Evolutionary conservation across 345 rosid genomes (phyloP).

Genomic region (Camelina neglecta): DNA sequence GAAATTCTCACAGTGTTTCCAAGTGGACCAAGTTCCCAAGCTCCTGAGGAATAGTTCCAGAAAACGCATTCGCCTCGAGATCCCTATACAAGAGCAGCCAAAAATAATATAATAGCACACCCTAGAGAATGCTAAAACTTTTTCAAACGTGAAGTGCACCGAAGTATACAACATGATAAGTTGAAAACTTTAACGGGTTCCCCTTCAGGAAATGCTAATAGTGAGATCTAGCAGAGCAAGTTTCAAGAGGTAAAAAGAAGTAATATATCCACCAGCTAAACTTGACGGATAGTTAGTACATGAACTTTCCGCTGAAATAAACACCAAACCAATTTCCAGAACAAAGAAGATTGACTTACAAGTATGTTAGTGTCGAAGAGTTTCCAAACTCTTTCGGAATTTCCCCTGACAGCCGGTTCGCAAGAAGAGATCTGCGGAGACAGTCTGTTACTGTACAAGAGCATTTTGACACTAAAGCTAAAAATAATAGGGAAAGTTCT

Average conservation of each 20-base stretch:
- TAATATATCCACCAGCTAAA: slow-evolving; percentile 11
- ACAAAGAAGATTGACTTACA: slow-evolving; percentile 49
- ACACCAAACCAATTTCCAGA: slow-evolving; percentile 24
- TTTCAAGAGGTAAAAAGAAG: slow-evolving; percentile 5
- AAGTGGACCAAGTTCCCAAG: slow-evolving; percentile 58
- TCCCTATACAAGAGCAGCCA: slow-evolving; percentile 42
- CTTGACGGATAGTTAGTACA: slow-evolving; percentile 8
- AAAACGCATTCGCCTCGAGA: slow-evolving; percentile 62
- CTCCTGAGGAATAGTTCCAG: slow-evolving; percentile 60
- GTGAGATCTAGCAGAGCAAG: background rate
- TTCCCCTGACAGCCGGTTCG: slow-evolving; percentile 58
- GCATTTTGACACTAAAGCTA: slow-evolving; percentile 7
- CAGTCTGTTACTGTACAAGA: slow-evolving; percentile 30
- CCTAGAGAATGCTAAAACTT: slow-evolving; percentile 13
- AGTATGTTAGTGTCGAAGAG: slow-evolving; percentile 48
- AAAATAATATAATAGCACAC: slow-evolving; percentile 8
- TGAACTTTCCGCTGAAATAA: slow-evolving; percentile 6
- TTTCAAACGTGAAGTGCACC: background rate
- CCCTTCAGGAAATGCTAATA: slow-evolving; percentile 1
- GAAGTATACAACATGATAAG: slow-evolving; percentile 9
- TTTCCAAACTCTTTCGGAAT: slow-evolving; percentile 59
- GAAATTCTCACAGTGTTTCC: slow-evolving; percentile 48
- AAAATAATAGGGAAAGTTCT: slow-evolving; percentile 35
- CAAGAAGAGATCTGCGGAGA: slow-evolving; percentile 58
- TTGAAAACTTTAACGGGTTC: background rate